Percentiles rank a stretch among this genome's conserved stretches.
Conservation (phyloP, 257 asterid species). For the Rhazya stricta region DNA sequence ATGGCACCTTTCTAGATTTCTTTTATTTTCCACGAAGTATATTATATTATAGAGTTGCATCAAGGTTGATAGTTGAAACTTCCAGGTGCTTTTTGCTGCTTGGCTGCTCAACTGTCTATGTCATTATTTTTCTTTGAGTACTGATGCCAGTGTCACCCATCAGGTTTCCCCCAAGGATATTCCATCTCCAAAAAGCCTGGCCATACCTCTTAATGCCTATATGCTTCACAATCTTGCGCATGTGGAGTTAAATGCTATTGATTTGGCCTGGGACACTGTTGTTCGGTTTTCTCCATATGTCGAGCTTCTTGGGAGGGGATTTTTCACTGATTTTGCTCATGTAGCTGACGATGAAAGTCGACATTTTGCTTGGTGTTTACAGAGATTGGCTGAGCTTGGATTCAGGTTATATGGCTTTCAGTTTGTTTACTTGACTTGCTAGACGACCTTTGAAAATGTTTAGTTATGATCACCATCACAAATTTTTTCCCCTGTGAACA, state of each 20-base stretch:
- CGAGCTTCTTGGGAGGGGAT: constrained; percentile 77
- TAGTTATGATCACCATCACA: constrained; percentile 18
- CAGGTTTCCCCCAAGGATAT: constrained; percentile 90
- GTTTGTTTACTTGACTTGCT: background rate
- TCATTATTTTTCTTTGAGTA: background rate
- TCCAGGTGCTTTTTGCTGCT: background rate
- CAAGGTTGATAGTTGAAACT: background rate
- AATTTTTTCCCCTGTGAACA: constrained; percentile 20
- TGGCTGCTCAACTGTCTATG: background rate
- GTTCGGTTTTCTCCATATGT: constrained; percentile 73
- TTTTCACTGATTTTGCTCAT: constrained; percentile 89
- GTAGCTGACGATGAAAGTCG: constrained; percentile 98
- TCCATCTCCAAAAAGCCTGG: constrained; percentile 66
- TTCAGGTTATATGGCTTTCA: constrained; percentile 48
- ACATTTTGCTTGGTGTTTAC: constrained; percentile 92
- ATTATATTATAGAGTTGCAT: background rate
- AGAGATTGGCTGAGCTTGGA: constrained; percentile 85
- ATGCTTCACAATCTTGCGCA: constrained; percentile 97
- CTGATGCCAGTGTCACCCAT: constrained; percentile 3
- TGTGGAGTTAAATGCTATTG: constrained; percentile 92
- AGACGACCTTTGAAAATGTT: background rate
- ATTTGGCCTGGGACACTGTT: constrained; percentile 98
- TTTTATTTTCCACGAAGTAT: background rate
- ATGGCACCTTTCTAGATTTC: background rate
- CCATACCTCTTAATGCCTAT: constrained; percentile 81